These are phyloP conservation scores for Coemansia sp. DNA, from an alignment of 192 early-diverging fungal genomes.

Conservation along the genomic window DNA sequence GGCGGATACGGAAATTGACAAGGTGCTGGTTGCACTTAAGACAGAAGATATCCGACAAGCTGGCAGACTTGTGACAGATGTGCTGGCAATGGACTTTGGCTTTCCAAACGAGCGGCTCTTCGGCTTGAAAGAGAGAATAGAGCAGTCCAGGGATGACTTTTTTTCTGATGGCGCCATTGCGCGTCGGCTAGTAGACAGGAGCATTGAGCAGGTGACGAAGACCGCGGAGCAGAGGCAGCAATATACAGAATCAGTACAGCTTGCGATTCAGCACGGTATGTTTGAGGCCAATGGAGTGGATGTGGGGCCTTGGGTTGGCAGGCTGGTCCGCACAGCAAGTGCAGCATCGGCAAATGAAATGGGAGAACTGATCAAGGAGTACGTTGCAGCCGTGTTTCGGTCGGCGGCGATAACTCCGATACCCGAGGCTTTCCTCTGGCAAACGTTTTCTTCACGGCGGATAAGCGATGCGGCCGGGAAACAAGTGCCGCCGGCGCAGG, in stretches of 20 bases:
- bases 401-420: conserved; percentile 38
- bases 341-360: conserved; percentile 16
- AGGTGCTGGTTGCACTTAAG: conserved; percentile 24
- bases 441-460: conserved; percentile 23
- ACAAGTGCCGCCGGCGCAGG: conserved; percentile 24
- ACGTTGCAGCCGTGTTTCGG: conserved; percentile 36
- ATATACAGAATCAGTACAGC: conserved; percentile 26
- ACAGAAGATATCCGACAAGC: conserved; percentile 28
- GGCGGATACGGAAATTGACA: conserved; percentile 22
- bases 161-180: conserved; percentile 20
- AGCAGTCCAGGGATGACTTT: conserved; percentile 13
- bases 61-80: conserved; percentile 13
- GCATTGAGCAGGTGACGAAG: not conserved
- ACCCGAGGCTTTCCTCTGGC: conserved; percentile 37
- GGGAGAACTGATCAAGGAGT: conserved; percentile 33
- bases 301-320: conserved; percentile 42
- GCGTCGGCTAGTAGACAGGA: conserved; percentile 16
- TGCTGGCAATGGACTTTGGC: conserved; percentile 39
- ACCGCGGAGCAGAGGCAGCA: not conserved
- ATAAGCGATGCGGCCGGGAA: conserved; percentile 3
- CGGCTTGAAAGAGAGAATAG: conserved; percentile 26
- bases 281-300: conserved; percentile 50
- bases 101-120: conserved; percentile 49
- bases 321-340: conserved; percentile 12
- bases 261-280: conserved; percentile 22